phyloP scores from a whole-genome alignment of 768 basidiomycete species.

The Grammothele lineata region DNA sequence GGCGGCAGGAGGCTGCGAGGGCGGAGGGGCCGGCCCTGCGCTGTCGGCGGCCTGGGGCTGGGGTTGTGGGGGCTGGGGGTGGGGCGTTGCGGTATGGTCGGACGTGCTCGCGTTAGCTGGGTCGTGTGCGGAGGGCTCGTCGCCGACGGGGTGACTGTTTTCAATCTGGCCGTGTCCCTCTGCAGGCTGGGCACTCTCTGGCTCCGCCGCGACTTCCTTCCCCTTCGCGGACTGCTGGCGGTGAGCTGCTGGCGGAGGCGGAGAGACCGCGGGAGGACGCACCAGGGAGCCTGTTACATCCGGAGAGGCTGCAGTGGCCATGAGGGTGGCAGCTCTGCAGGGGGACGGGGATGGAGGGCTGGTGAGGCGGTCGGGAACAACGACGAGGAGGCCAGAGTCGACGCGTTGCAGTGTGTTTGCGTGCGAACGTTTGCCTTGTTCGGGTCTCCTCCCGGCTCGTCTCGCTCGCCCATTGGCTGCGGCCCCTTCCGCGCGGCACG shows the following conservation, averaged over 20 bases:
- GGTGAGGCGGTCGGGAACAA: slow-evolving; percentile 22
- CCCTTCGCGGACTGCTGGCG: slow-evolving; percentile 18
- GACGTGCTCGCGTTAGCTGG: slow-evolving; percentile 5
- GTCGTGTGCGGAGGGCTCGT: neutral
- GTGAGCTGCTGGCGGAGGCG: slow-evolving; percentile 2
- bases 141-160: slow-evolving; percentile 14
- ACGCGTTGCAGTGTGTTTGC: slow-evolving; percentile 26
- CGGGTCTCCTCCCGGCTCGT: slow-evolving; percentile 7
- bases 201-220: slow-evolving; percentile 22
- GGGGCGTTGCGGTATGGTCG: neutral
- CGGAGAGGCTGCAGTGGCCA: slow-evolving; percentile 22
- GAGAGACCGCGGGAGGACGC: neutral
- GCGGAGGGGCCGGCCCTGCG: slow-evolving; percentile 24
- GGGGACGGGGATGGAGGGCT: slow-evolving; percentile 24
- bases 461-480: neutral
- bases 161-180: slow-evolving; percentile 18
- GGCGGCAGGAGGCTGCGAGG: slow-evolving; percentile 8
- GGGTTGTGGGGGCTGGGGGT: slow-evolving; percentile 1
- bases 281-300: slow-evolving; percentile 15
- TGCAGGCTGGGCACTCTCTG: slow-evolving; percentile 22
- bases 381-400: slow-evolving; percentile 20
- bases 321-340: slow-evolving; percentile 23
- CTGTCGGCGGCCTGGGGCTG: slow-evolving; percentile 8
- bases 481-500: too few relatives aligned
- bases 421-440: slow-evolving; percentile 15